These are phyloP conservation scores for Tetrahymena malaccensis DNA, from an alignment of 73 alveolate genomes.

Conservation along the genomic window DNA sequence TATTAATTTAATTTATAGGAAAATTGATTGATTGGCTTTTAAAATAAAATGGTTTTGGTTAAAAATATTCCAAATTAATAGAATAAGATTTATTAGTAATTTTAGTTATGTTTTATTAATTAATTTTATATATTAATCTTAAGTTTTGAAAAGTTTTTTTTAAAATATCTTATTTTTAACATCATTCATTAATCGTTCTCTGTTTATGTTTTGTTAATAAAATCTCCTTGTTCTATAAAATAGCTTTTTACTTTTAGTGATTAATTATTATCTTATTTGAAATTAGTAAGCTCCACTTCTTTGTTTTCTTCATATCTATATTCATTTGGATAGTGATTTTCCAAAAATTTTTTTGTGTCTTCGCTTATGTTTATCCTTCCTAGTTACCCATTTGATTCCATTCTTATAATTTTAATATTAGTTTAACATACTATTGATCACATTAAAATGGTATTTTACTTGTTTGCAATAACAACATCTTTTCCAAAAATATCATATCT, in stretches of 20 bases:
- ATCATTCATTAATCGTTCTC: background rate
- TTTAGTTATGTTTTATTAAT: too few relatives aligned
- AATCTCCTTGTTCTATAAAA: background rate
- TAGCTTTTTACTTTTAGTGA: background rate
- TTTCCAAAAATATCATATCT: slow-evolving; percentile 42
- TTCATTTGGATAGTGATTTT: slow-evolving; percentile 28
- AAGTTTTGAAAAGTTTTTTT: background rate
- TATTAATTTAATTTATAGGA: too few relatives aligned
- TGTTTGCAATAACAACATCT: slow-evolving; percentile 41
- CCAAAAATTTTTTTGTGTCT: slow-evolving; percentile 20
- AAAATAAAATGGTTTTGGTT: background rate
- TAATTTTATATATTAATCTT: too few relatives aligned
- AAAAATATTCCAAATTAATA: background rate
- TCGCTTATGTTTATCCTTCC: slow-evolving; percentile 38
- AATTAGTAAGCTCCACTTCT: slow-evolving; percentile 15
- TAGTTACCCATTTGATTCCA: slow-evolving; percentile 40
- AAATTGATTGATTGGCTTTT: too few relatives aligned
- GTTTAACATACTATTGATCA: too few relatives aligned
- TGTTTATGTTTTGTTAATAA: background rate
- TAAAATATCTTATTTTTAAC: too few relatives aligned
- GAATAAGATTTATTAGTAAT: background rate
- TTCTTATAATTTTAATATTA: background rate
- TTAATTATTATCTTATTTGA: background rate
- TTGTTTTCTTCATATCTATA: slow-evolving; percentile 2
- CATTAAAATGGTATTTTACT: background rate